Evolutionary conservation across 306 rosid species (phyloP), one percentile per base, ranked within the genome.

Genomic region (Dryas octopetala): DNA sequence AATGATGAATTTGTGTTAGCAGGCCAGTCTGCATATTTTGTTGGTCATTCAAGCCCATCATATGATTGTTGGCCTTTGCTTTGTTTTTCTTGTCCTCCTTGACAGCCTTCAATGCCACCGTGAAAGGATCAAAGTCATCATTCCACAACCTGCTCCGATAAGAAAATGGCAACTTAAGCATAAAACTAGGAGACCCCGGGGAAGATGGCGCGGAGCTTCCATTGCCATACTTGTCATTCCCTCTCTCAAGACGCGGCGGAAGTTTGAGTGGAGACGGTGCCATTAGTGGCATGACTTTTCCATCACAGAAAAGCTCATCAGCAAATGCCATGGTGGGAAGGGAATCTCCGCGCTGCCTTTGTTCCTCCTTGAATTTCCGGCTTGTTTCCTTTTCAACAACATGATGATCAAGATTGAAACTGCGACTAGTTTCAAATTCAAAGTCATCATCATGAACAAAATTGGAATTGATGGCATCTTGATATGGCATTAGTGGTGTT

Each of bases 121-220:
- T 76, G 88, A 90, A 95, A 0, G 98, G 98, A 85, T 95, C 98
- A 80, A 87, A 89, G 59, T 86, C 93, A 81, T 95, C 97, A 12
- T 89, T 87, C 96, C 93, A 85, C 78, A 80, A 75, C 74, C 83
- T 23, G 23, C 23, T 76, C 47, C 15, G 76, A 2, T 76, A 68
- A 0, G 76, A 68, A 66, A 95, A 79, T 0, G 82, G 87, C 43
- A 75, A 74, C 79, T 79, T 78, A 14, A 83, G 78, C 28, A 58
- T 47, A 13, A 76, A 88, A 23, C 79, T 73, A 0, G 87, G 85
- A 1, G 96, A 90, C 78, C 87, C 76, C 1, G 89, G 85, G 6
- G 87, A 85, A 5, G 85, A 49, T 0, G 19, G 43, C 4, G 78
- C 48, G 1, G 68, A 64, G 75, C 82, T 83, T 38, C 41, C 71